Percentiles rank a stretch among this genome's conserved stretches.
phyloP scores from a whole-genome alignment of 1,284 basidiomycete genomes.

The Bjerkandera adusta region DNA sequence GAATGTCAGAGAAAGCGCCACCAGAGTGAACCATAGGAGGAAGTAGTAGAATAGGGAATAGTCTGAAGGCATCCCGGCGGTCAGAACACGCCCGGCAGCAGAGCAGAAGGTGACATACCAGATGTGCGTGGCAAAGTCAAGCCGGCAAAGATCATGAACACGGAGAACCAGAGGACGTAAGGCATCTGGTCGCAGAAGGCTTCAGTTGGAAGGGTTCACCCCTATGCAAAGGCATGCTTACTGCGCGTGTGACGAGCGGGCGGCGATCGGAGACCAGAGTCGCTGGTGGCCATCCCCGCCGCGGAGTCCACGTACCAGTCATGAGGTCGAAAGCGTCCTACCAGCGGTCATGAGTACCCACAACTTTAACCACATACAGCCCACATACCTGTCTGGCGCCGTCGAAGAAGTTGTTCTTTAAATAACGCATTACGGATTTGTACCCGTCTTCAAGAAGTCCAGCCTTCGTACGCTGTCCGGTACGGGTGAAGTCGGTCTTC shows the following conservation, averaged over 20 bases:
- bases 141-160: slow-evolving; percentile 87
- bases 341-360: neutral
- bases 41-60: slow-evolving; percentile 83
- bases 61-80: slow-evolving; percentile 50
- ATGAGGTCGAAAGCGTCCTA: slow-evolving; percentile 94
- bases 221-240: slow-evolving; percentile 37
- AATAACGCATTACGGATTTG: slow-evolving; percentile 86
- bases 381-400: slow-evolving; percentile 80
- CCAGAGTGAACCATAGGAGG: slow-evolving; percentile 72
- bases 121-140: slow-evolving; percentile 81
- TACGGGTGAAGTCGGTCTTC: slow-evolving; percentile 96
- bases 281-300: slow-evolving; percentile 57
- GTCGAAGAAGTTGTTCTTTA: slow-evolving; percentile 98
- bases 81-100: slow-evolving; percentile 36
- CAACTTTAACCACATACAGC: neutral
- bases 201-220: neutral
- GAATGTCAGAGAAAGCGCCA: slow-evolving; percentile 60
- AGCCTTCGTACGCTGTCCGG: slow-evolving; percentile 82
- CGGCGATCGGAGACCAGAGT: slow-evolving; percentile 76
- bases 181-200: slow-evolving; percentile 63
- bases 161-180: slow-evolving; percentile 75
- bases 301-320: slow-evolving; percentile 87
- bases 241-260: slow-evolving; percentile 79
- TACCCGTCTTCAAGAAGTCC: slow-evolving; percentile 86
- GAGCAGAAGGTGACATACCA: slow-evolving; percentile 61